Evolutionary conservation across 306 rosid genomes (phyloP).

Genomic region (Glycine tomentella): DNA sequence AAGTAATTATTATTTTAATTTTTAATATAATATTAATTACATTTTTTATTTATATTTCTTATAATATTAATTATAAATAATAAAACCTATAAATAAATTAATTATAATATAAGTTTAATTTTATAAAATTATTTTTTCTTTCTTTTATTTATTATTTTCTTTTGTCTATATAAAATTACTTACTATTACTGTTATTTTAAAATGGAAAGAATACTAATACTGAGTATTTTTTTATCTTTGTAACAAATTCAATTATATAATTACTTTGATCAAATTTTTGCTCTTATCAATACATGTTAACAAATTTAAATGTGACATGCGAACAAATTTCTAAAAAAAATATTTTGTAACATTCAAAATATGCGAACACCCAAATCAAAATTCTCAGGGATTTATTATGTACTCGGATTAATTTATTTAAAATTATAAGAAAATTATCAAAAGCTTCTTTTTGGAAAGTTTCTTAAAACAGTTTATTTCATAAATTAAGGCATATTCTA

Average conservation of each 20-base stretch:
- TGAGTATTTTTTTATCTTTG: neutral
- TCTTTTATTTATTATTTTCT: too few species aligned
- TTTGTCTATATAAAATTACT: too few species aligned
- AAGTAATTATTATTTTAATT: too few species aligned
- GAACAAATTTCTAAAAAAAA: neutral
- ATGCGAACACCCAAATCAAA: neutral
- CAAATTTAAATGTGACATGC: neutral
- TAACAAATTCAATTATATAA: neutral
- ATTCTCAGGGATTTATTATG: neutral
- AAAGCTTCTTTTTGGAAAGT: neutral
- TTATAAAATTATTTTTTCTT: too few species aligned
- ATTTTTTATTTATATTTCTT: too few species aligned
- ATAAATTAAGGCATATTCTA: neutral
- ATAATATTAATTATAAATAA: too few species aligned
- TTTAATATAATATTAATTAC: too few species aligned
- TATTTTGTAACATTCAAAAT: neutral
- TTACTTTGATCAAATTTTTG: too few species aligned
- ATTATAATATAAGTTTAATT: too few species aligned
- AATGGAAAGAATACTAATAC: neutral
- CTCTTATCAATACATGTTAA: neutral
- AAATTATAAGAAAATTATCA: neutral
- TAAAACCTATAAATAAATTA: too few species aligned
- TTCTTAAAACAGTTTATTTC: neutral
- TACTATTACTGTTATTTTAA: too few species aligned
- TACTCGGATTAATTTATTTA: neutral